Evolutionary conservation across 2,329 filamentous ascomycete genomes (phyloP).

Genomic region (Botrytis hyacinthi): DNA sequence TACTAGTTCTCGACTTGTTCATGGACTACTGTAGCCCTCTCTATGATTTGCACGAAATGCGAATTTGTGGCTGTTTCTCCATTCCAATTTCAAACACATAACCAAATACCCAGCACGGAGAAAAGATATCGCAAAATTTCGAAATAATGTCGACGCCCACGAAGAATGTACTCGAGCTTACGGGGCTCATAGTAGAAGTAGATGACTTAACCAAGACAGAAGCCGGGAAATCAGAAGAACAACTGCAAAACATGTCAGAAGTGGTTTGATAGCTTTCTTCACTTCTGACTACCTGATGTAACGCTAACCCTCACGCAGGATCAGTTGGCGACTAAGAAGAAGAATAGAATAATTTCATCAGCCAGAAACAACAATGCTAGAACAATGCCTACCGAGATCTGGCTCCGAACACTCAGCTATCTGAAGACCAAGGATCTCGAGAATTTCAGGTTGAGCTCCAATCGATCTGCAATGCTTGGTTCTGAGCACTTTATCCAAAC

Average conservation of each 20-base stretch:
- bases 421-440: not conserved
- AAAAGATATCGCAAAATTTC: not conserved
- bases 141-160: not conserved
- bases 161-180: not conserved
- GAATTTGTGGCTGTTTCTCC: not conserved
- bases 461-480: not conserved
- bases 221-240: too few species aligned
- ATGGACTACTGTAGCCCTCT: not conserved
- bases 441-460: not conserved
- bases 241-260: not conserved
- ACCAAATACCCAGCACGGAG: not conserved
- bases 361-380: too few species aligned
- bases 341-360: too few species aligned
- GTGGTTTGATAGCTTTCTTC: not conserved
- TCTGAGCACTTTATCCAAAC: not conserved
- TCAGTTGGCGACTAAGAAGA: too few species aligned
- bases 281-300: not conserved
- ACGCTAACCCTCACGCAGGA: not conserved
- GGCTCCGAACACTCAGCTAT: not conserved
- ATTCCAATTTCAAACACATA: too few species aligned
- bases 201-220: not conserved
- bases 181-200: not conserved
- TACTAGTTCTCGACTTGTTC: not conserved
- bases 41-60: not conserved
- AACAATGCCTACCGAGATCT: not conserved